Evolutionary conservation across 768 basidiomycete species (phyloP).

Genomic region (Lentinus brumalis): DNA sequence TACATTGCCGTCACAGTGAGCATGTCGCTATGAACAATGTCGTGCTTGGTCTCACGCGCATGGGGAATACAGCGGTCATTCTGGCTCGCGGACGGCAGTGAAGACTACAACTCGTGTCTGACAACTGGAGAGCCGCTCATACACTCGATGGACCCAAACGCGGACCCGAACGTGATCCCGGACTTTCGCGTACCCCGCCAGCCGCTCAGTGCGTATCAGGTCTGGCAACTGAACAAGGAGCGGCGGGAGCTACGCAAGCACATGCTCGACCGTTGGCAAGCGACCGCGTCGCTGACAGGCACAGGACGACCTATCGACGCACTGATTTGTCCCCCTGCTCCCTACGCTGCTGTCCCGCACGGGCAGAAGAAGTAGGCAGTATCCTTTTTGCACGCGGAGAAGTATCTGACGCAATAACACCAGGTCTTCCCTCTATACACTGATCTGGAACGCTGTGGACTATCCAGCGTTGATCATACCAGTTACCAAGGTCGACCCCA

Average conservation of each 20-base stretch:
- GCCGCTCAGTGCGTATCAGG: conserved; percentile 28
- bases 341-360: conserved; percentile 45
- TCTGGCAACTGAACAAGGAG: conserved; percentile 46
- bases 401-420: neutral
- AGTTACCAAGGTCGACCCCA: conserved; percentile 48
- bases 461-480: conserved; percentile 46
- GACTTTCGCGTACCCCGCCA: conserved; percentile 11
- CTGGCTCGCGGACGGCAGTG: conserved; percentile 14
- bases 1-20: conserved; percentile 24
- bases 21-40: neutral
- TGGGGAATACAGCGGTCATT: conserved; percentile 4
- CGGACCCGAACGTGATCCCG: conserved; percentile 19
- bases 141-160: conserved; percentile 34
- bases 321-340: conserved; percentile 45
- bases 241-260: conserved; percentile 39
- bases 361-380: conserved; percentile 37
- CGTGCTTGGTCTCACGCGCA: neutral
- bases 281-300: conserved; percentile 38
- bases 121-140: conserved; percentile 42
- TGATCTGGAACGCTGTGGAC: conserved; percentile 47
- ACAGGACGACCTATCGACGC: conserved; percentile 54
- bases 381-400: neutral
- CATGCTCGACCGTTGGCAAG: conserved; percentile 49
- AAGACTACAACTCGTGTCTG: conserved; percentile 16
- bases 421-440: conserved; percentile 38